Evolutionary conservation across 495 filamentous ascomycete genomes (phyloP).

Genomic region (Penicillium daleae): DNA sequence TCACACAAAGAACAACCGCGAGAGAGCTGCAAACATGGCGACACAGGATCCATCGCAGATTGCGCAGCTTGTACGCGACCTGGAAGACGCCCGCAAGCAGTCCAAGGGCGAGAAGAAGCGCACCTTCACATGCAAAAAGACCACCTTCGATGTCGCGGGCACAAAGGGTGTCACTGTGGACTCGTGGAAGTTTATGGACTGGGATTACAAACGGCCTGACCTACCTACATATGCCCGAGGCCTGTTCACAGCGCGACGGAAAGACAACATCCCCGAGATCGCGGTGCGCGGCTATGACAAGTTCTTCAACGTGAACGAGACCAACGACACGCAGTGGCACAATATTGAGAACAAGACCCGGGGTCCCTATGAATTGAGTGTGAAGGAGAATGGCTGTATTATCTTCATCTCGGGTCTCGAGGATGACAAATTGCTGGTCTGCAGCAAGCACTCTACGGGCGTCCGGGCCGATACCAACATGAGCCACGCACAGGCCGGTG

Average conservation of each 20-base stretch:
- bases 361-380: constrained; percentile 91
- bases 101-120: constrained; percentile 45
- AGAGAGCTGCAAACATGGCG: constrained; percentile 33
- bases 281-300: constrained; percentile 92
- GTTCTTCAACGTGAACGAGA: constrained; percentile 93
- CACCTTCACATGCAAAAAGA: constrained; percentile 71
- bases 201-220: constrained; percentile 85
- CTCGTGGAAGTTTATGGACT: constrained; percentile 92
- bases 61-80: constrained; percentile 55
- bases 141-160: constrained; percentile 65
- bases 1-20: constrained; percentile 1
- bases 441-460: constrained; percentile 97
- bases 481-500: constrained; percentile 86
- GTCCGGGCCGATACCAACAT: constrained; percentile 63
- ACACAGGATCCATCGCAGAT: constrained; percentile 68
- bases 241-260: constrained; percentile 77
- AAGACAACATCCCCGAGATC: constrained; percentile 71
- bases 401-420: constrained; percentile 94
- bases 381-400: constrained; percentile 99
- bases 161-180: constrained; percentile 68
- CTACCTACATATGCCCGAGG: constrained; percentile 92
- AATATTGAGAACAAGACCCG: constrained; percentile 77
- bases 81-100: constrained; percentile 60
- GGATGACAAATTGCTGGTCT: constrained; percentile 85
- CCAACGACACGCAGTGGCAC: constrained; percentile 74